Conservation (phyloP, 2,329 filamentous ascomycete genomes). For the Stemphylium beticola region DNA sequence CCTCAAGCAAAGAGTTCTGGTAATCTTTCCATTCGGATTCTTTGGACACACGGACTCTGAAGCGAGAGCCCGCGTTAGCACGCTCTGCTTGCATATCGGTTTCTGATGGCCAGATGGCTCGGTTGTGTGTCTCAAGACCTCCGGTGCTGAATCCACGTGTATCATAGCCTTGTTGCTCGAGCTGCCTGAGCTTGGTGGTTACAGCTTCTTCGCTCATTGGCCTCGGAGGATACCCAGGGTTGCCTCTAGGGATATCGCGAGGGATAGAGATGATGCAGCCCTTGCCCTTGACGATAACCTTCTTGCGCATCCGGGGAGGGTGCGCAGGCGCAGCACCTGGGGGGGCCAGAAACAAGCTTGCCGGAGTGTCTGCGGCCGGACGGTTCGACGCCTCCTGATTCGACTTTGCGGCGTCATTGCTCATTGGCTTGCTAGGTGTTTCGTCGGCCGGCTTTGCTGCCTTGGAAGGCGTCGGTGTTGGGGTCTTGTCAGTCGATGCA, state of each 20-base stretch:
- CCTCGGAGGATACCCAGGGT: slow-evolving; percentile 49
- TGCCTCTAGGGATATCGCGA: slow-evolving; percentile 49
- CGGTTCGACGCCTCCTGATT: slow-evolving; percentile 7
- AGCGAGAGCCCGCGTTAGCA: slow-evolving; percentile 53
- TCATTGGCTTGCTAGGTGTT: slow-evolving; percentile 23
- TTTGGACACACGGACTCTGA: slow-evolving; percentile 72
- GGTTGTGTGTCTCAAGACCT: slow-evolving; percentile 61
- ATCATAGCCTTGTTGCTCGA: slow-evolving; percentile 73
- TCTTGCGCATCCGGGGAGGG: slow-evolving; percentile 51
- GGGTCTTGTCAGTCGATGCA: slow-evolving; percentile 26
- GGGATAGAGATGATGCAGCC: slow-evolving; percentile 55
- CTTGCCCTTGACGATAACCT: slow-evolving; percentile 54
- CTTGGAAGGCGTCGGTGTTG: slow-evolving; percentile 21
- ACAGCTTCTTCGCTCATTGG: slow-evolving; percentile 61
- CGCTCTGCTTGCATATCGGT: slow-evolving; percentile 65
- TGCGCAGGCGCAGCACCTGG: slow-evolving; percentile 25
- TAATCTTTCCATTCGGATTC: slow-evolving; percentile 78
- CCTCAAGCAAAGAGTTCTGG: slow-evolving; percentile 81
- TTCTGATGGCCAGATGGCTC: slow-evolving; percentile 70
- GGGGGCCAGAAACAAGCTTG: slow-evolving; percentile 22
- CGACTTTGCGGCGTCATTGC: slow-evolving; percentile 5
- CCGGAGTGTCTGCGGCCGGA: slow-evolving; percentile 10
- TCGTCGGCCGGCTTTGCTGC: slow-evolving; percentile 28
- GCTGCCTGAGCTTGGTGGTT: slow-evolving; percentile 66
- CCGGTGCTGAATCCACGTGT: slow-evolving; percentile 67